phyloP scores from a whole-genome alignment of 768 basidiomycete species.

The Mrakia frigida region DNA sequence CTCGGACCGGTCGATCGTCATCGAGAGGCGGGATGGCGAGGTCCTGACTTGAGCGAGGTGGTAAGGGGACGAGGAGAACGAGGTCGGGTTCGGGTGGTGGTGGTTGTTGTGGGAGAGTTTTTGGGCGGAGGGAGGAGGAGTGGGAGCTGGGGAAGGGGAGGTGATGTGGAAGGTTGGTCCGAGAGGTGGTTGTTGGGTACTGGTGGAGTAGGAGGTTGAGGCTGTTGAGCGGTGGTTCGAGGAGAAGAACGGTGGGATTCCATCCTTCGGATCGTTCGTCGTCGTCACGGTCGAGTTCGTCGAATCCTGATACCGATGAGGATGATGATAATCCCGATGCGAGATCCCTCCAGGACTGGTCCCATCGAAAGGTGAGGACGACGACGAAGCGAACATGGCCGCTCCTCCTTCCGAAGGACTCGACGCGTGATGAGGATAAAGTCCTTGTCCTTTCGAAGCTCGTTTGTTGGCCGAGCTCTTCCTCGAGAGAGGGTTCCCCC shows the following conservation, averaged over 20 bases:
- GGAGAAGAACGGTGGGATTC: constrained; percentile 1
- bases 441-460: not conserved
- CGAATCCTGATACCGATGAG: not conserved
- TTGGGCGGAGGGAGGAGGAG: not conserved
- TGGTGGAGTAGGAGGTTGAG: not conserved
- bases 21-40: no score
- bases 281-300: not conserved
- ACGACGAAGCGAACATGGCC: not conserved
- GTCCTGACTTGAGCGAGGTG: not conserved
- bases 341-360: not conserved
- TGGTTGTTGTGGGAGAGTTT: not conserved
- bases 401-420: constrained; percentile 23
- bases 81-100: not conserved
- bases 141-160: not conserved
- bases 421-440: constrained; percentile 9
- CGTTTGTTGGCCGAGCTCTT: constrained; percentile 16
- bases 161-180: constrained; percentile 20
- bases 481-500: constrained; percentile 29
- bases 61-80: no score
- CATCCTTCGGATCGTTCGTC: no score
- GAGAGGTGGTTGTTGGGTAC: not conserved
- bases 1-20: not conserved
- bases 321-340: not conserved
- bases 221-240: not conserved
- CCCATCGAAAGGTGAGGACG: not conserved